Conservation (phyloP, 108 stramenopile genomes). For the Cyclostephanos invisitatus region DNA sequence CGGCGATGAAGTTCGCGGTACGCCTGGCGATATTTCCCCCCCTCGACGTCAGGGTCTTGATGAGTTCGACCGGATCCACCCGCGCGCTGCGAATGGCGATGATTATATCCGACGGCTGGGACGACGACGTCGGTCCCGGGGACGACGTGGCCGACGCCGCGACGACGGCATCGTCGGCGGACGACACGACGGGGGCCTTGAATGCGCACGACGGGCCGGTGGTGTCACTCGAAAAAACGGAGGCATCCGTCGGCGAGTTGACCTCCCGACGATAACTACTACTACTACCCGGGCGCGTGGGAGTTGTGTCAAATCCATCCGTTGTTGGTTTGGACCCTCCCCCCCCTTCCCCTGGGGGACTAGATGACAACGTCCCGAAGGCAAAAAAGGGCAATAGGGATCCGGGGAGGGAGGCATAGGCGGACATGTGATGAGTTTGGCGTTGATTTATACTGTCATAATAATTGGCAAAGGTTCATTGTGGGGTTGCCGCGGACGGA, state of each 20-base stretch:
- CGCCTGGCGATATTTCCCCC: slow-evolving; percentile 47
- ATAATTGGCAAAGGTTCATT: too few relatives aligned
- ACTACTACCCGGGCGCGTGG: background rate
- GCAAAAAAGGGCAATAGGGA: slow-evolving; percentile 48
- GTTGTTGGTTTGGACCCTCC: slow-evolving; percentile 1
- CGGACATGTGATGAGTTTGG: slow-evolving; percentile 30
- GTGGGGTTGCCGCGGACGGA: too few relatives aligned
- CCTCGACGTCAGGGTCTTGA: slow-evolving; percentile 58
- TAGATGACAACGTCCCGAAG: slow-evolving; percentile 30
- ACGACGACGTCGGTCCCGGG: slow-evolving; percentile 10
- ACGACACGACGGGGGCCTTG: background rate
- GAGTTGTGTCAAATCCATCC: slow-evolving; percentile 1
- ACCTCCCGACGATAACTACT: background rate
- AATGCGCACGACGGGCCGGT: background rate
- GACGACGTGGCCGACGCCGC: background rate
- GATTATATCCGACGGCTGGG: slow-evolving; percentile 32
- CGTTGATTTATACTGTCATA: background rate
- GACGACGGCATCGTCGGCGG: background rate
- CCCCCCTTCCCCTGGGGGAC: background rate
- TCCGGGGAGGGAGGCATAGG: slow-evolving; percentile 50
- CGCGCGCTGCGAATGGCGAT: slow-evolving; percentile 66
- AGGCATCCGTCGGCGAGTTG: background rate
- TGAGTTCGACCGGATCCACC: slow-evolving; percentile 61
- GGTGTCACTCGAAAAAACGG: background rate
- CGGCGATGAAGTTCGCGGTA: slow-evolving; percentile 38